Evolutionary conservation across 2,329 filamentous ascomycete genomes (phyloP).

Genomic region (Chrysosporium keratinophilum): DNA sequence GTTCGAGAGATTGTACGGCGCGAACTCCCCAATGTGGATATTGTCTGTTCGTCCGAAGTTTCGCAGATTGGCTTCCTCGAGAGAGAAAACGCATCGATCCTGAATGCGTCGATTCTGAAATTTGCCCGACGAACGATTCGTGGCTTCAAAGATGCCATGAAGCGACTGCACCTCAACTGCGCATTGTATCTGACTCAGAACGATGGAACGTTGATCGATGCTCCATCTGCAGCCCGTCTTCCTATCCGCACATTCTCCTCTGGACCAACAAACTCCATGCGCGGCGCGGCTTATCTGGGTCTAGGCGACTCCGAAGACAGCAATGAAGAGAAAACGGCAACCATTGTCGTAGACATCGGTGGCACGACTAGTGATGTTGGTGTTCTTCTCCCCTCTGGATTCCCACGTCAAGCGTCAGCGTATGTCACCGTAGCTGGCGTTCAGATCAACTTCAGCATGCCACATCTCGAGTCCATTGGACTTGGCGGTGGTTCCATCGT

Average conservation of each 20-base stretch:
- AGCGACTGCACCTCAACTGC: constrained; percentile 36
- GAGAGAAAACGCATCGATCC: constrained; percentile 42
- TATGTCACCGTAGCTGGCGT: constrained; percentile 51
- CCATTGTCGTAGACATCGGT: constrained; percentile 49
- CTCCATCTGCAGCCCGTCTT: constrained; percentile 37
- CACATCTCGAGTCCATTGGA: constrained; percentile 47
- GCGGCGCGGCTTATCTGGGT: constrained; percentile 37
- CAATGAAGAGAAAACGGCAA: constrained; percentile 11
- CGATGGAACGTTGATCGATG: constrained; percentile 42
- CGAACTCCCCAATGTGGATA: constrained; percentile 40
- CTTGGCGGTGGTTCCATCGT: constrained; percentile 47
- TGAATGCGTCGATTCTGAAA: constrained; percentile 41
- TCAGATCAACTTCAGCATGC: constrained; percentile 49
- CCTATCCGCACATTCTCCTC: constrained; percentile 45
- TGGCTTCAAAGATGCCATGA: constrained; percentile 39
- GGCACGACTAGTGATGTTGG: constrained; percentile 54
- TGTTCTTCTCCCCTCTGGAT: constrained; percentile 47
- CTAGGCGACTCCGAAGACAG: constrained; percentile 8
- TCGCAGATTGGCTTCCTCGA: constrained; percentile 43
- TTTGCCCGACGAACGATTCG: constrained; percentile 39
- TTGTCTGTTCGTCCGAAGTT: constrained; percentile 44
- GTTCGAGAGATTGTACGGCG: constrained; percentile 41
- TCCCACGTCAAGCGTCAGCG: constrained; percentile 49
- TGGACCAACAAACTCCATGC: constrained; percentile 45
- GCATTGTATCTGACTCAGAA: constrained; percentile 45